phyloP scores from a whole-genome alignment of 78 protist species.

The Guillardia theta region DNA sequence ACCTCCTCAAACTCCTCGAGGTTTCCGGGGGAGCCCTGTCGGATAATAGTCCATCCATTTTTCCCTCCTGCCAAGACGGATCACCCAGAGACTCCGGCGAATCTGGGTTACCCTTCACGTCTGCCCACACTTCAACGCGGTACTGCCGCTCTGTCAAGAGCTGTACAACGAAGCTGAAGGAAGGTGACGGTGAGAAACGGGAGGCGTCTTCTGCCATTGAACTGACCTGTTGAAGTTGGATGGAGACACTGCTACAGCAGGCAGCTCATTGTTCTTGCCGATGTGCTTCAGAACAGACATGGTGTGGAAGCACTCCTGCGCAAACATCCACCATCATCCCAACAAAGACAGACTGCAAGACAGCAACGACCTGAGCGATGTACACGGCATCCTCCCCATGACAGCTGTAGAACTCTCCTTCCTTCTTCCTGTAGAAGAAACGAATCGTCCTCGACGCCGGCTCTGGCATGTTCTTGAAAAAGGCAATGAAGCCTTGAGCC shows the following conservation, averaged over 20 bases:
- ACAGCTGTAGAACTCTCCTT: not conserved
- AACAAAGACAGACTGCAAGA: not conserved
- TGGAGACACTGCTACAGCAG: not conserved
- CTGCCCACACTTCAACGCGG: not conserved
- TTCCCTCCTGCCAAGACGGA: not conserved
- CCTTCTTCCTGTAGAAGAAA: not conserved
- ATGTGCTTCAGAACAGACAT: slow-evolving; percentile 21
- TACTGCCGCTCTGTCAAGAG: slow-evolving; percentile 8
- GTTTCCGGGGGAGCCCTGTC: slow-evolving; percentile 2
- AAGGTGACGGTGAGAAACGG: no score
- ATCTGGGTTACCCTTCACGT: not conserved
- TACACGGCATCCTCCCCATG: slow-evolving; percentile 29
- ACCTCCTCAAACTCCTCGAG: slow-evolving; percentile 7
- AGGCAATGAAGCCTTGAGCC: not conserved
- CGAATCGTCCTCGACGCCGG: not conserved
- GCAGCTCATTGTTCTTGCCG: not conserved
- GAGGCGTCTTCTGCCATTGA: no score
- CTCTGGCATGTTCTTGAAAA: not conserved
- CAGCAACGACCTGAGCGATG: not conserved
- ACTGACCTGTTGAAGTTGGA: slow-evolving; percentile 14
- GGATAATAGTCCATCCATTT: not conserved
- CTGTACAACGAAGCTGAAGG: not conserved
- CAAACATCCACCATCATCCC: not conserved
- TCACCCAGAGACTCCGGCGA: not conserved
- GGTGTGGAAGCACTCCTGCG: slow-evolving; percentile 1